Evolutionary conservation across 352 stramenopile species (phyloP).

Genomic region (Globisporangium recalcitrans): DNA sequence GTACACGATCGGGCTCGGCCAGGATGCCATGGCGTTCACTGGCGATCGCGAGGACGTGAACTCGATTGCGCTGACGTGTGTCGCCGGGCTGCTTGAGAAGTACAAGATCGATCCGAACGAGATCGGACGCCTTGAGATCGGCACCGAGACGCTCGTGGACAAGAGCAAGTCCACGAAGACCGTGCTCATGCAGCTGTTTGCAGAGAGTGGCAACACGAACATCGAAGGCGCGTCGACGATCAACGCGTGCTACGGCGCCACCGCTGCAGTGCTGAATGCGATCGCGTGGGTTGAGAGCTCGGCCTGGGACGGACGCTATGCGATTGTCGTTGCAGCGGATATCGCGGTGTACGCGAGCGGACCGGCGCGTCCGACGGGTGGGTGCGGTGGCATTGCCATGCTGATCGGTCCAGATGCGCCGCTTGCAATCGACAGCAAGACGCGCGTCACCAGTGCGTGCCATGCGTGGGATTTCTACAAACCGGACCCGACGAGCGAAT

Average conservation of each 20-base stretch:
- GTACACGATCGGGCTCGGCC: slow-evolving; percentile 61
- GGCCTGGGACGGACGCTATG: slow-evolving; percentile 91
- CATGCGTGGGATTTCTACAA: slow-evolving; percentile 99
- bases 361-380: slow-evolving; percentile 84
- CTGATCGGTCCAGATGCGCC: slow-evolving; percentile 95
- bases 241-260: slow-evolving; percentile 98
- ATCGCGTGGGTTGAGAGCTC: slow-evolving; percentile 94
- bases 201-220: slow-evolving; percentile 42
- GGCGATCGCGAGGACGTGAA: slow-evolving; percentile 74
- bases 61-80: slow-evolving; percentile 55
- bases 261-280: slow-evolving; percentile 95
- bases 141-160: slow-evolving; percentile 94
- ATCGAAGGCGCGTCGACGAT: slow-evolving; percentile 90
- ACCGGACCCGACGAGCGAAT: slow-evolving; percentile 88
- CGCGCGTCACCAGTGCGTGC: slow-evolving; percentile 87
- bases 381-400: slow-evolving; percentile 93
- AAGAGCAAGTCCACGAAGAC: slow-evolving; percentile 87
- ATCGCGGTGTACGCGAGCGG: slow-evolving; percentile 96
- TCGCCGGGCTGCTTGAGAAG: slow-evolving; percentile 50
- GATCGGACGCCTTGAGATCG: slow-evolving; percentile 94
- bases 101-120: slow-evolving; percentile 47
- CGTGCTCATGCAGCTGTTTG: slow-evolving; percentile 72
- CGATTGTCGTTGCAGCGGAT: slow-evolving; percentile 94
- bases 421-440: slow-evolving; percentile 85
- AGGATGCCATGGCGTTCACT: slow-evolving; percentile 60